A percentile compares a stretch with the other conserved stretches of the same genome.
phyloP scores from a whole-genome alignment of 2,329 filamentous ascomycete genomes.

The Moelleriella libera region DNA sequence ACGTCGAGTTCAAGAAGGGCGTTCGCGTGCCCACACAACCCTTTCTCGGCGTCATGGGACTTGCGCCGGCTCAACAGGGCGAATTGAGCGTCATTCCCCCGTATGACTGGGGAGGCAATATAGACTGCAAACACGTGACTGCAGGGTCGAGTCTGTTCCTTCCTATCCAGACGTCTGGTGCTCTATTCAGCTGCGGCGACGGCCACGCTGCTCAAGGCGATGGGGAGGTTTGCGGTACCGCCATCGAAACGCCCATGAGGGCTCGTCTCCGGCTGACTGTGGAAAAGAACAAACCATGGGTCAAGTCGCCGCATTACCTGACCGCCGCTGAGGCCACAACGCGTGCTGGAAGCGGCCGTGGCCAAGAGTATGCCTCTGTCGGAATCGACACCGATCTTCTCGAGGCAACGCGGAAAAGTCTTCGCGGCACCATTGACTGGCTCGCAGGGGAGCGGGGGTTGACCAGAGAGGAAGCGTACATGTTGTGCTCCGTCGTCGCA shows the following conservation, averaged over 20 bases:
- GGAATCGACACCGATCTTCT: constrained; percentile 31
- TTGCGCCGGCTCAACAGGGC: constrained; percentile 28
- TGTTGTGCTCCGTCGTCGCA: constrained; percentile 33
- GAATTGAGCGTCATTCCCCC: constrained; percentile 36
- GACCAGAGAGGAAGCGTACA: constrained; percentile 32
- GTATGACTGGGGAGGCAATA: constrained; percentile 36
- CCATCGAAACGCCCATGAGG: constrained; percentile 37
- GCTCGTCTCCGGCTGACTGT: constrained; percentile 33
- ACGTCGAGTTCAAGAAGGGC: constrained; percentile 29
- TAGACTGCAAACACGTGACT: constrained; percentile 36
- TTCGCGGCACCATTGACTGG: constrained; percentile 33
- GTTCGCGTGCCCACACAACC: constrained; percentile 34
- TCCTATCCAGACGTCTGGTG: constrained; percentile 32
- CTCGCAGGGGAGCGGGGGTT: constrained; percentile 30
- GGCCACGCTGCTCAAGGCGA: constrained; percentile 40
- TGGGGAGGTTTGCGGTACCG: constrained; percentile 40
- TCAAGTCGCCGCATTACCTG: constrained; percentile 32
- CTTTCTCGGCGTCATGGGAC: constrained; percentile 37
- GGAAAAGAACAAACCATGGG: constrained; percentile 28
- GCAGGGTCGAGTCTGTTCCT: constrained; percentile 31
- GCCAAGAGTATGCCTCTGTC: constrained; percentile 28
- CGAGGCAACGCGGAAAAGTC: constrained; percentile 32
- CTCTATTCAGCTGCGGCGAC: constrained; percentile 38
- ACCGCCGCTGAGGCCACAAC: constrained; percentile 14
- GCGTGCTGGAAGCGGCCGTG: constrained; percentile 7